These are phyloP conservation scores for Berberis thunbergii DNA, from an alignment of 164 flowering plant genomes.

Conservation along the genomic window DNA sequence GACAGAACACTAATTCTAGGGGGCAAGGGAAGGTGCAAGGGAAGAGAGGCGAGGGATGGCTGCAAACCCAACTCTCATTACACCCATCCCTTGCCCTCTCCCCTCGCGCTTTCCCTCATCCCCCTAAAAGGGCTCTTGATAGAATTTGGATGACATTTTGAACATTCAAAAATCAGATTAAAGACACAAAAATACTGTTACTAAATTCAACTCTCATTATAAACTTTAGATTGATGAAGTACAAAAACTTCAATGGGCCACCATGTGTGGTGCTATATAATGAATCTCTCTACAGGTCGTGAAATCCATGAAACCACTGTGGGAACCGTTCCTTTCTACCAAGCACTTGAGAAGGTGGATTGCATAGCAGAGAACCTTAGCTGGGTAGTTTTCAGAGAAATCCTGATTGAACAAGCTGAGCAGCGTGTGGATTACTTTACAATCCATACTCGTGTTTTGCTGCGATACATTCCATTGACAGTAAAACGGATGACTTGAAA, in stretches of 20 bases:
- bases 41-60: no score
- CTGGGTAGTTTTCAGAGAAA: conserved; percentile 94
- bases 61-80: no score
- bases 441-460: conserved; percentile 95
- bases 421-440: conserved; percentile 99
- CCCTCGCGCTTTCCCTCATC: no score
- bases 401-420: conserved; percentile 97
- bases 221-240: no score
- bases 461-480: conserved; percentile 90
- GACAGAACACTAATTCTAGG: no score
- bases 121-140: no score
- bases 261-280: conserved; percentile 99
- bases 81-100: no score
- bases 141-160: no score
- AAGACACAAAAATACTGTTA: no score
- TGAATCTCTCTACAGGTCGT: conserved; percentile 99
- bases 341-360: conserved; percentile 96
- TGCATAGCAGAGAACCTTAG: conserved; percentile 91
- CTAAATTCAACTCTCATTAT: no score
- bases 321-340: conserved; percentile 99
- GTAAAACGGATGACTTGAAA: conserved; percentile 99
- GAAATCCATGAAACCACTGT: conserved; percentile 99
- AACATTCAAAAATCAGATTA: no score
- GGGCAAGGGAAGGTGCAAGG: no score
- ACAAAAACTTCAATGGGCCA: conserved; percentile 98